These are phyloP conservation scores for Brettanomyces naardenensis DNA, from an alignment of 805 yeast species.

Conservation along the genomic window DNA sequence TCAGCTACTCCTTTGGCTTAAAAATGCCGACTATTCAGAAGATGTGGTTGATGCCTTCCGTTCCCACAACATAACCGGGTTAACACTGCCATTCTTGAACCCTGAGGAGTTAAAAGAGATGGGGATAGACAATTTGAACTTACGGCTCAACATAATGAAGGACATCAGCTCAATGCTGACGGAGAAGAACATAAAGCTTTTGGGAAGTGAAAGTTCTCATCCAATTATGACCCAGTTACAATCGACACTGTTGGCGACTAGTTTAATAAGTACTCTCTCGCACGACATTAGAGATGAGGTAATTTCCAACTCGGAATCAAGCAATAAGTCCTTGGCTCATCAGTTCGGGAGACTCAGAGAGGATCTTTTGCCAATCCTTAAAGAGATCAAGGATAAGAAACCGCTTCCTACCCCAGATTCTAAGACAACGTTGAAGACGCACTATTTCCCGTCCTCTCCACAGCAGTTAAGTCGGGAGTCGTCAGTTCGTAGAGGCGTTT, in stretches of 20 bases:
- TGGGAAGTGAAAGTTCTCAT: slow-evolving; percentile 13
- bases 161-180: slow-evolving; percentile 47
- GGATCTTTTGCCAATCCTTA: slow-evolving; percentile 57
- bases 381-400: slow-evolving; percentile 53
- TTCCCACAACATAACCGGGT: slow-evolving; percentile 63
- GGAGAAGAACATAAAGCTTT: slow-evolving; percentile 19
- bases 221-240: slow-evolving; percentile 21
- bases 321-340: slow-evolving; percentile 37
- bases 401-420: slow-evolving; percentile 55
- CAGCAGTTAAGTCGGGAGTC: not conserved
- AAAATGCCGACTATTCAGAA: slow-evolving; percentile 15
- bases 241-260: slow-evolving; percentile 17
- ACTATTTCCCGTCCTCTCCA: not conserved
- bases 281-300: slow-evolving; percentile 17
- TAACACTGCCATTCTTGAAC: slow-evolving; percentile 58
- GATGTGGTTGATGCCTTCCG: slow-evolving; percentile 30
- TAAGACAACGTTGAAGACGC: not conserved
- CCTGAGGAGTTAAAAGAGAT: slow-evolving; percentile 68
- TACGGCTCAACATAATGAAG: slow-evolving; percentile 52
- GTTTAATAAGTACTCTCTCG: slow-evolving; percentile 15
- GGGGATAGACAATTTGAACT: slow-evolving; percentile 47
- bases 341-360: slow-evolving; percentile 50
- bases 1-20: slow-evolving; percentile 25
- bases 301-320: slow-evolving; percentile 1
- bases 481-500: no score